phyloP scores from a whole-genome alignment of 805 yeast genomes.

The Blastobotrys mokoenaii region DNA sequence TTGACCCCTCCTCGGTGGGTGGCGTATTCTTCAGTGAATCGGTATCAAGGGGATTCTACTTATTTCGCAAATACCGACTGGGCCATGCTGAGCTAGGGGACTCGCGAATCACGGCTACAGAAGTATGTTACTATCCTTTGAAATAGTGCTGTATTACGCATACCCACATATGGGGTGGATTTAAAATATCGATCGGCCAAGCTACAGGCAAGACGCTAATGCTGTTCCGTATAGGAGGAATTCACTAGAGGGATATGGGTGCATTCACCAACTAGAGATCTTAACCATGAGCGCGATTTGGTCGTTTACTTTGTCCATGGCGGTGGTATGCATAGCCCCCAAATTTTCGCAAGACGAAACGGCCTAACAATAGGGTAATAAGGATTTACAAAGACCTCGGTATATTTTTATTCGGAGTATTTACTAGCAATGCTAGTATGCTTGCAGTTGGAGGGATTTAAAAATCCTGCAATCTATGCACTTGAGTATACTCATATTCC shows the following conservation, averaged over 20 bases:
- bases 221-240: slow-evolving; percentile 12
- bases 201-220: too few relatives aligned
- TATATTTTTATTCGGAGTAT: slow-evolving; percentile 39
- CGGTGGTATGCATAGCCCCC: slow-evolving; percentile 18
- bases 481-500: slow-evolving; percentile 24
- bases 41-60: slow-evolving; percentile 18
- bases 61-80: slow-evolving; percentile 22
- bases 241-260: slow-evolving; percentile 30
- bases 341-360: slow-evolving; percentile 1
- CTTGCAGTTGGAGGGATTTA: slow-evolving; percentile 41
- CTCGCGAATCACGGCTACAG: slow-evolving; percentile 7
- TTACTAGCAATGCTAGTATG: slow-evolving; percentile 34
- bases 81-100: slow-evolving; percentile 28
- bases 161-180: too few relatives aligned
- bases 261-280: slow-evolving; percentile 25
- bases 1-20: slow-evolving; percentile 18
- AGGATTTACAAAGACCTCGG: slow-evolving; percentile 17
- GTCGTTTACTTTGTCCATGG: slow-evolving; percentile 40
- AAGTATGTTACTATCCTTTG: slow-evolving; percentile 2
- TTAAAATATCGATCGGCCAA: too few relatives aligned
- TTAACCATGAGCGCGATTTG: slow-evolving; percentile 29
- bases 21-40: slow-evolving; percentile 19
- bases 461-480: slow-evolving; percentile 39
- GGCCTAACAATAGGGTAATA: background rate
- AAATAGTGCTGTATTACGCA: too few relatives aligned